Evolutionary conservation across 2,329 filamentous ascomycete species (phyloP), one percentile per base, ranked within the genome.

Genomic region (Celoporthe dispersa): DNA sequence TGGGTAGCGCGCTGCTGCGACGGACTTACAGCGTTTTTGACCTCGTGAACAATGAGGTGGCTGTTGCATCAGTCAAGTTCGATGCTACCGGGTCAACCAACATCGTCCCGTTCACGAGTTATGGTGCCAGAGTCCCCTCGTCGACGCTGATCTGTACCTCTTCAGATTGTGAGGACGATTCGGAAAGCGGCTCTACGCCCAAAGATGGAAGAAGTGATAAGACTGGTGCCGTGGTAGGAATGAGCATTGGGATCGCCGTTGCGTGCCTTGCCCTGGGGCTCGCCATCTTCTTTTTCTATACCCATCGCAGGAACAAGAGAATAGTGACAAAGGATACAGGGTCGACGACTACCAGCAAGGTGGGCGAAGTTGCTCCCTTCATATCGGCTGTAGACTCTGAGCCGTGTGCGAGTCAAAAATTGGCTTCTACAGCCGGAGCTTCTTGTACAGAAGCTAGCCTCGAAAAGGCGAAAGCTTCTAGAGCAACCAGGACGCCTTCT

Each of bases 1-100:
- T 80, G 3, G 75, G 77, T 19, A 72, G 72, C 68, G 68, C 73
- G 22, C 48, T 79, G 57, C 70, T 80, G 44, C 76, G 76, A 48
- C 75, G 77, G 22, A 73, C 72, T 14, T 80, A 80, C 71, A 73
- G 76, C 63, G 78, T 78, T 3, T 79, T 79, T 63, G 79, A 80
- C 70, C 68, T 77, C 16, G 76, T 72, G 59, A 79, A 79, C 71
- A 60, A 70, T 22, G 77, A 79, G 64, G 66, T 80, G 3, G 78
- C 77, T 41, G 33, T 80, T 12, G 79, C 78, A 1, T 74, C 75
- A 0, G 71, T 75, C 71, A 77, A 73, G 67, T 75, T 77, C 11
- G 68, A 68, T 22, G 67, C 72, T 33, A 70, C 66, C 4, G 64
- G 65, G 2, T 55, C 70, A 14, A 71, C 73, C 16, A 73, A 74